Conservation (phyloP, 2,329 filamentous ascomycete species). For the Scleromitrula shiraiana region DNA sequence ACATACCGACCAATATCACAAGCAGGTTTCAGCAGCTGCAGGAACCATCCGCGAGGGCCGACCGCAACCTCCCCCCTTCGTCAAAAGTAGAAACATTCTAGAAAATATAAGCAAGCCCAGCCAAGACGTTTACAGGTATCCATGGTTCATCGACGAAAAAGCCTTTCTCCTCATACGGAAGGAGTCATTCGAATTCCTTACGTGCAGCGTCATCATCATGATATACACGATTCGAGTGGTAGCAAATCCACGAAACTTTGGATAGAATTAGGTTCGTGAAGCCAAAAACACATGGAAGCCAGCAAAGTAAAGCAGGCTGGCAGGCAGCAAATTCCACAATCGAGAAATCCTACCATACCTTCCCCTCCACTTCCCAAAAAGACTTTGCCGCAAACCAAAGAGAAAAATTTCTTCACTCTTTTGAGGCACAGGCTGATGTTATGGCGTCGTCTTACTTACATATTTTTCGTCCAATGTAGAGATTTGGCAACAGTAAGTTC, state of each 20-base stretch:
- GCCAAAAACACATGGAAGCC: too few species aligned
- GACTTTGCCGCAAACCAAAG: not conserved
- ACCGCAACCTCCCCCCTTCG: too few species aligned
- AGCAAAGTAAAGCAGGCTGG: too few species aligned
- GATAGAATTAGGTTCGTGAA: too few species aligned
- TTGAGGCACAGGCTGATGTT: slow-evolving; percentile 9
- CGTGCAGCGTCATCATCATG: not conserved
- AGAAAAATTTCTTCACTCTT: not conserved
- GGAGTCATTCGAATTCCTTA: not conserved
- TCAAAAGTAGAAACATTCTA: not conserved
- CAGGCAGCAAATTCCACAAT: too few species aligned
- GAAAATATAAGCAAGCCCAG: not conserved
- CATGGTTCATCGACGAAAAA: slow-evolving; percentile 1
- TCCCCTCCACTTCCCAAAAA: not conserved
- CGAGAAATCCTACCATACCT: not conserved
- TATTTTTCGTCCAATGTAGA: slow-evolving; percentile 9
- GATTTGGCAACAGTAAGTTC: slow-evolving; percentile 17
- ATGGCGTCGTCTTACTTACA: slow-evolving; percentile 6
- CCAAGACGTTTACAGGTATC: not conserved
- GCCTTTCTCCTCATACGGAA: not conserved
- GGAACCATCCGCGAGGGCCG: too few species aligned
- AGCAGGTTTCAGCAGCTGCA: not conserved
- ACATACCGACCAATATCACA: not conserved
- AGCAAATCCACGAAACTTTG: not conserved
- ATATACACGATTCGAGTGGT: not conserved